Conservation (phyloP, 2,329 filamentous ascomycete species). For the Colletotrichum australisinense region DNA sequence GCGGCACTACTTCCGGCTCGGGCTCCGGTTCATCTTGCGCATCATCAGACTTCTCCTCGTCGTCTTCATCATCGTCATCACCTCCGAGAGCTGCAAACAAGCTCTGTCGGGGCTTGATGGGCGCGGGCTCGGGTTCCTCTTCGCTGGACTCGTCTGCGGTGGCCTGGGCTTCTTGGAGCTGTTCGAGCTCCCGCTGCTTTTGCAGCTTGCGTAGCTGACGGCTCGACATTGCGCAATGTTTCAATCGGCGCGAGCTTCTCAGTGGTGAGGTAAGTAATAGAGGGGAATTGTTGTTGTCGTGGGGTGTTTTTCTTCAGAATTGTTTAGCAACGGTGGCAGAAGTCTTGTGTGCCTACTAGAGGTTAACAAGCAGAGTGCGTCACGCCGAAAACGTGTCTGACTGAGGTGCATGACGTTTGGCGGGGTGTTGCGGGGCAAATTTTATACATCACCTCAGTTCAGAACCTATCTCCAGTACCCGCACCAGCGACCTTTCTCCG, state of each 20-base stretch:
- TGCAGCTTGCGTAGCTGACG: slow-evolving; percentile 64
- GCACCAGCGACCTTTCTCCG: too few species aligned
- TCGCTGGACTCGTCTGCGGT: slow-evolving; percentile 45
- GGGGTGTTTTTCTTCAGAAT: background rate
- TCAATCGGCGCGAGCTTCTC: background rate
- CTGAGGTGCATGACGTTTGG: slow-evolving; percentile 38
- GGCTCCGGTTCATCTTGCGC: slow-evolving; percentile 38
- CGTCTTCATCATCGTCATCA: slow-evolving; percentile 53
- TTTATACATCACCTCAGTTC: background rate
- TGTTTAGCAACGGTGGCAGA: background rate
- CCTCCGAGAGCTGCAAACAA: slow-evolving; percentile 65
- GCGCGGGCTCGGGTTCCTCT: slow-evolving; percentile 45
- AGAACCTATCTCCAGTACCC: background rate
- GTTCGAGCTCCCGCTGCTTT: slow-evolving; percentile 59
- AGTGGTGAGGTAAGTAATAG: background rate
- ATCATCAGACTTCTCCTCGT: slow-evolving; percentile 48
- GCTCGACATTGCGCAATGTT: slow-evolving; percentile 56
- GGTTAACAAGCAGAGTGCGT: slow-evolving; percentile 17
- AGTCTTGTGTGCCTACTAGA: background rate
- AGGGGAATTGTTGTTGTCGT: background rate
- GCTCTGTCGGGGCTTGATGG: slow-evolving; percentile 54
- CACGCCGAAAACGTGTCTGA: slow-evolving; percentile 25
- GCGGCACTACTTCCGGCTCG: slow-evolving; percentile 36
- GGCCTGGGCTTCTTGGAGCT: slow-evolving; percentile 39
- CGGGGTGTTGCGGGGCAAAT: slow-evolving; percentile 34